Base-by-base conservation (phyloP, 1,139 yeast species). In the Candida pseudoviswanathii region DNA sequence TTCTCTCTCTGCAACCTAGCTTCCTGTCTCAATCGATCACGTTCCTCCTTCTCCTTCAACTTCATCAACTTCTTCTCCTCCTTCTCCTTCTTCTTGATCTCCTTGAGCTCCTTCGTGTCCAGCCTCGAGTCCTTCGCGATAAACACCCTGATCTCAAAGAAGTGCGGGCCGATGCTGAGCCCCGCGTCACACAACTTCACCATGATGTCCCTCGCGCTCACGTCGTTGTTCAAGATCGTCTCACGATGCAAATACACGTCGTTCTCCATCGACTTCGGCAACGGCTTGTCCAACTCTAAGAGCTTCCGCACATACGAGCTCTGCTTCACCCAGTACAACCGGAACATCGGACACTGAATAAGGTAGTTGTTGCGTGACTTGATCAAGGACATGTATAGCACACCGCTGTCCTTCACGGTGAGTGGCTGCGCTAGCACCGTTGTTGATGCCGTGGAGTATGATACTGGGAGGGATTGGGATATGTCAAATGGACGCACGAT, bases 191-290 rank as follows among this genome's bases (percentile, higher is more conserved):
- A 83, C 51, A 94, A 70, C 62, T 90, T 90, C 51, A 90, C 88
- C 97, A 92, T 91, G 47, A 85, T 85, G 57, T 94, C 98, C 57
- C 96, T 75, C 33, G 86, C 86, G 64, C 82, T 82, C 7, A 75
- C 75, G 10, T 78, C 78, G 36, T 68, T 60, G 5, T 77, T 73
- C 44, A 77, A 66, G 37, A 80, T 73, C 34, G 86, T 77, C 10
- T 66, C 64, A 37, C 78, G 54, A 34, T 68, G 68, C 24, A 55
- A 53, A 25, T 42, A 43, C 43, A 56, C 57, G 43, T 54, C 64
- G 32, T 63, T 74, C 38, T 60, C 66, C 22, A 59, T 56, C 11
- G 58, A 52, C 45, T 62, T 66, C 4, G 70, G 66, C n/a, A 63
- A 53, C 33, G 66, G 63, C 44, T 64, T 66, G 47, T 70, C 73